These are phyloP conservation scores for Houttuynia cordata DNA, from an alignment of 164 flowering plant genomes.

Conservation along the genomic window DNA sequence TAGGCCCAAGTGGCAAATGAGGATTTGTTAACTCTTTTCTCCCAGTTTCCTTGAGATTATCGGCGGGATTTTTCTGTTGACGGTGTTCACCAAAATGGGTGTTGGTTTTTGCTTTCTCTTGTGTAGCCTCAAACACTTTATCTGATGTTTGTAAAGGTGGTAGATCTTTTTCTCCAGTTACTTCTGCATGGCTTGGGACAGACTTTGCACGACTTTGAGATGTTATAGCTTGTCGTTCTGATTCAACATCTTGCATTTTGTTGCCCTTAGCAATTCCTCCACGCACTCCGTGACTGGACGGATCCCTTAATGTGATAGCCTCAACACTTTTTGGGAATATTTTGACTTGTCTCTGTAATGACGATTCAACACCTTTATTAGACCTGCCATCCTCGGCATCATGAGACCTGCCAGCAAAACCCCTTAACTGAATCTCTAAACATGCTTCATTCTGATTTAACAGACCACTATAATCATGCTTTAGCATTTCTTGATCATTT, in stretches of 20 bases:
- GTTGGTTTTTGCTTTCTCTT: conserved; percentile 31
- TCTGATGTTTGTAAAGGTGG: conserved; percentile 10
- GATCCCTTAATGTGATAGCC: conserved; percentile 20
- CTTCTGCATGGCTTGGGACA: conserved; percentile 20
- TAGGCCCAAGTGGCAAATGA: conserved; percentile 7
- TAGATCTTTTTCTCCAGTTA: conserved; percentile 18
- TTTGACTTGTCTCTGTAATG: conserved; percentile 1
- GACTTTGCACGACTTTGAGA: conserved; percentile 21
- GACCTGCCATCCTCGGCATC: conserved; percentile 6
- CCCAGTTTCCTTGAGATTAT: conserved; percentile 19
- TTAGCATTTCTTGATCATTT: conserved; percentile 1
- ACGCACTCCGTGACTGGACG: conserved; percentile 7
- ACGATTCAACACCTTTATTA: not conserved
- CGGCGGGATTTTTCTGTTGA: not conserved
- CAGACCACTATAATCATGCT: conserved; percentile 2
- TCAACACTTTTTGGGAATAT: conserved; percentile 18
- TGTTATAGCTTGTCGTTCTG: conserved; percentile 3
- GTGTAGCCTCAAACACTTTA: no score
- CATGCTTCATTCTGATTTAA: conserved; percentile 17
- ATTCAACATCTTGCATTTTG: conserved; percentile 11
- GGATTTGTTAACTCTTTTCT: conserved; percentile 1
- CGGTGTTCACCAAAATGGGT: conserved; percentile 17
- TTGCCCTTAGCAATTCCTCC: conserved; percentile 9
- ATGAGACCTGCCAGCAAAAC: conserved; percentile 17
- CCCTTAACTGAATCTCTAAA: conserved; percentile 18